phyloP scores from a whole-genome alignment of 2,329 filamentous ascomycete species.

The Nothopassalora personata region DNA sequence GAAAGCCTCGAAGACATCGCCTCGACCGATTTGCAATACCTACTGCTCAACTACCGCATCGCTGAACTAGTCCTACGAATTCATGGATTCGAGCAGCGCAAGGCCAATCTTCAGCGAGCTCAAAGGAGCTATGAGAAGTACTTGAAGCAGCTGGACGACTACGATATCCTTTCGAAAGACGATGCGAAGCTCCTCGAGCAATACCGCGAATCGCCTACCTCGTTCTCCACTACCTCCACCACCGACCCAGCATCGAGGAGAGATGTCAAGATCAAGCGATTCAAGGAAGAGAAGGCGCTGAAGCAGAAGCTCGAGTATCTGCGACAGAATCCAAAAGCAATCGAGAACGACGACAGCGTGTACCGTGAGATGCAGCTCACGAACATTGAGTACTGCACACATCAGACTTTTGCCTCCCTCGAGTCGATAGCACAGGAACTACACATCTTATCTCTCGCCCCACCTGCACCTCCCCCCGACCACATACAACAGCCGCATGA shows the following conservation, averaged over 20 bases:
- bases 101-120: constrained; percentile 56
- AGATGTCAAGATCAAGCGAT: constrained; percentile 79
- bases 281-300: constrained; percentile 77
- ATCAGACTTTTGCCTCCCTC: constrained; percentile 79
- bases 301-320: constrained; percentile 74
- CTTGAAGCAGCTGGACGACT: constrained; percentile 69
- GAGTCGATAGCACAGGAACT: constrained; percentile 81
- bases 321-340: constrained; percentile 52
- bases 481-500: constrained; percentile 38
- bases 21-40: constrained; percentile 76
- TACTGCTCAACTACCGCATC: constrained; percentile 70
- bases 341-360: constrained; percentile 77
- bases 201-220: constrained; percentile 66
- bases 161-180: constrained; percentile 61
- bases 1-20: constrained; percentile 82
- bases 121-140: constrained; percentile 72
- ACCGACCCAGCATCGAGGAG: constrained; percentile 64
- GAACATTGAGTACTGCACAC: constrained; percentile 65
- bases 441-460: constrained; percentile 72
- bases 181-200: constrained; percentile 66
- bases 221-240: constrained; percentile 66
- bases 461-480: constrained; percentile 45
- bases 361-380: constrained; percentile 73
- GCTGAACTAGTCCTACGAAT: constrained; percentile 73
- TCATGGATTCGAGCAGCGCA: constrained; percentile 55